Evolutionary conservation across 768 basidiomycete species (phyloP), one percentile per base, ranked within the genome.

Genomic region (Podaxis sp.): DNA sequence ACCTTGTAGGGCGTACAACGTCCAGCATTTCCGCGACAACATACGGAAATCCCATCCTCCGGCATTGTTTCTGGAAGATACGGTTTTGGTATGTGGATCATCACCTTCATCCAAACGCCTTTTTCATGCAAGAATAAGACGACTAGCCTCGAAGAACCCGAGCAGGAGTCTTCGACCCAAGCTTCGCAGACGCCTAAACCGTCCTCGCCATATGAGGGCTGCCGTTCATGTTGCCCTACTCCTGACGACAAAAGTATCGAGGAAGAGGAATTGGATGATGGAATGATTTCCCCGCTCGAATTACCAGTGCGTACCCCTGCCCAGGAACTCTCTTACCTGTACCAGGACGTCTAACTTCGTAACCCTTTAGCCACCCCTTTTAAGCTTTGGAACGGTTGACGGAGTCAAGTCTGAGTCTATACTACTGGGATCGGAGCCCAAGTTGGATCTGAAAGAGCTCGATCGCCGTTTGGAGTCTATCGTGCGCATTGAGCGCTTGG

Each of bases 401-500:
- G 36, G 19, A 13, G 48, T 22, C 26, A 24, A 30, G 17, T 24
- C 26, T 40, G 36, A 38, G 33, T 39, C 51, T 19, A 22, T 26
- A 38, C 19, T 39, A 15, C 30, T n/a, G 54, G 36, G 19, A 38
- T 40, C 39, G 8, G 11, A 38, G 7, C 24, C 24, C n/a, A 11
- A 52, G 26, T 15, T 60, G 6, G 59, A 89, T 92, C 81, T 93
- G 85, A n/a, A 94, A 86, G 48, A 94, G 82, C 73, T 94, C 93
- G 69, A 89, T 78, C 8, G 91, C 96, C 30, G 88, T 85, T 39
- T 93, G 90, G 68, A 93, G 87, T 4, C 92, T 88, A 17, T 96
- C 90, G 1, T 95, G 90, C 1, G 87, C 75, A 67, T 94, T 92
- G 52, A 99, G 78, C 62, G 39, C 17, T n/a, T 60, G 11, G 38